Evolutionary conservation across 768 basidiomycete species (phyloP).

Genomic region (Cystofilobasidium capitatum): DNA sequence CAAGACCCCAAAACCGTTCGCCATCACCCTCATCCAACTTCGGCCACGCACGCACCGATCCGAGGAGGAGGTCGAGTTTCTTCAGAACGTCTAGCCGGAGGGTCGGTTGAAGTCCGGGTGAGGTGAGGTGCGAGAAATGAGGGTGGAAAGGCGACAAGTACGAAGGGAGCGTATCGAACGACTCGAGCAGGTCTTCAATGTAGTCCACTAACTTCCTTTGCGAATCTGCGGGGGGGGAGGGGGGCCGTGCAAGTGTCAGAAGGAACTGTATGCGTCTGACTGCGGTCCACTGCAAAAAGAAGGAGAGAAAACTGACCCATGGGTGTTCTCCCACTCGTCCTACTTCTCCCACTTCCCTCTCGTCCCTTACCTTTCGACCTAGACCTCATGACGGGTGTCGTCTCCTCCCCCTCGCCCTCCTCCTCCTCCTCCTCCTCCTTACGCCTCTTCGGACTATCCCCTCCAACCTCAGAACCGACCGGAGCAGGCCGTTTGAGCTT

Average conservation of each 20-base stretch:
- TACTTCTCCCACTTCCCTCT: neutral
- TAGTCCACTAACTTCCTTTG: conserved; percentile 54
- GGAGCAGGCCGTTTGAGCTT: neutral
- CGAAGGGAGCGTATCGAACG: conserved; percentile 62
- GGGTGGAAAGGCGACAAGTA: conserved; percentile 48
- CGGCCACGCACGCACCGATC: conserved; percentile 51
- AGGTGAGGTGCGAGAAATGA: neutral
- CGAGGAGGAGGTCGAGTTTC: conserved; percentile 62
- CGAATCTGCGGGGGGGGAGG: neutral
- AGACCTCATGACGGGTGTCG: neutral
- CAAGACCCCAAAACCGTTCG: conserved; percentile 4
- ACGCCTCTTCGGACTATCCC: neutral
- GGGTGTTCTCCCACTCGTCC: conserved; percentile 8
- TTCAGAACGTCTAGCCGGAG: conserved; percentile 3
- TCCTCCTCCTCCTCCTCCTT: neutral
- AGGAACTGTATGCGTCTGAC: neutral
- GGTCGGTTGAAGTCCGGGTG: neutral
- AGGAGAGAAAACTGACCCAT: neutral
- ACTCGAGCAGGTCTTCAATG: conserved; percentile 75
- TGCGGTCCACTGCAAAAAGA: neutral
- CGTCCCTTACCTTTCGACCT: conserved; percentile 8
- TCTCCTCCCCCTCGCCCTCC: neutral
- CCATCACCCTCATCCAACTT: neutral
- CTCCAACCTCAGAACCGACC: neutral
- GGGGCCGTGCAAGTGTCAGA: neutral